A percentile compares a stretch with the other conserved stretches of the same genome.
Conservation (phyloP, 306 rosid species). For the Citrullus amarus region DNA sequence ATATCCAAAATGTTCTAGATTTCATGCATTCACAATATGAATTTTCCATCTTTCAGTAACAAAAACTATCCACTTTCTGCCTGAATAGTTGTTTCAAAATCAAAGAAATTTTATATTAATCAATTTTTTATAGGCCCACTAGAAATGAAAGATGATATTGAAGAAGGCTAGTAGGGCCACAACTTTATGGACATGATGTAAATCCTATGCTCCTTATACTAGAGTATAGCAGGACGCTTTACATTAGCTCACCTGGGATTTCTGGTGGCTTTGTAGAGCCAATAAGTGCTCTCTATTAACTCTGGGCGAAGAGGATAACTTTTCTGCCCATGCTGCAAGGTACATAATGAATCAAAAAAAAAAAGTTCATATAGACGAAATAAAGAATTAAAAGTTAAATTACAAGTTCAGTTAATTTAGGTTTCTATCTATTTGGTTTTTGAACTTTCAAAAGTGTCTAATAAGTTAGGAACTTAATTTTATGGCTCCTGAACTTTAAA, state of each 20-base stretch:
- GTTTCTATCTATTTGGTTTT: too few relatives aligned
- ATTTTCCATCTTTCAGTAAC: not conserved
- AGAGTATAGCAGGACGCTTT: conserved; percentile 6
- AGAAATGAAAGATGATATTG: not conserved
- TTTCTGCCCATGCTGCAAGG: conserved; percentile 69
- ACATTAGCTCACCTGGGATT: conserved; percentile 63
- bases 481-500: too few relatives aligned
- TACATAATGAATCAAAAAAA: not conserved
- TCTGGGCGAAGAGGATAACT: conserved; percentile 94
- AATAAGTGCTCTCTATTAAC: conserved; percentile 93
- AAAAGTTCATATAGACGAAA: not conserved
- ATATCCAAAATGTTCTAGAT: not conserved
- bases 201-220: not conserved
- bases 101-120: not conserved
- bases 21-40: not conserved
- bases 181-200: not conserved
- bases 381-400: not conserved
- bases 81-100: not conserved
- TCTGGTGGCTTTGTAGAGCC: conserved; percentile 97
- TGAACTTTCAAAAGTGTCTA: too few relatives aligned
- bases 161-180: not conserved
- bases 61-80: not conserved
- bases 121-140: not conserved
- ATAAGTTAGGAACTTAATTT: too few relatives aligned
- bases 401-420: not conserved